A percentile compares a stretch with the other conserved stretches of the same genome.
Conservation (phyloP, 345 rosid species). For the Eucalyptus pauciflora region DNA sequence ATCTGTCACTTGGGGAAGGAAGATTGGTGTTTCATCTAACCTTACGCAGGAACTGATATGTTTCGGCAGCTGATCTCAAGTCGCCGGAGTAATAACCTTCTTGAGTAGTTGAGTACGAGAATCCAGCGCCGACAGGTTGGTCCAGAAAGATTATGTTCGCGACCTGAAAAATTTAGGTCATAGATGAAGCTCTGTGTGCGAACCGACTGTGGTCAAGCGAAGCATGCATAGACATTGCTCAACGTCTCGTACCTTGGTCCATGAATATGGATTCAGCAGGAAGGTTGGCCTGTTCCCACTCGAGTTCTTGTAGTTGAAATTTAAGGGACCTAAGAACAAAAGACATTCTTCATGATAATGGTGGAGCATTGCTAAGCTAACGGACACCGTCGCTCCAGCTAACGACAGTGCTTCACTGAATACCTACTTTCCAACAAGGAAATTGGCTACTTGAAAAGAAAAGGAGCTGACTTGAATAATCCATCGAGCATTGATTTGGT, state of each 20-base stretch:
- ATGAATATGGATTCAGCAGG: slow-evolving; percentile 6
- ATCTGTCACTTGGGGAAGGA: neutral
- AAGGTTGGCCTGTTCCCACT: slow-evolving; percentile 2
- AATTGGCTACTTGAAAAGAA: neutral
- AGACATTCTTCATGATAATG: neutral
- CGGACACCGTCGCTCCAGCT: neutral
- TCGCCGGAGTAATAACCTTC: neutral
- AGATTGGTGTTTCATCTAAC: neutral
- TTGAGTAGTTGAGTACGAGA: slow-evolving; percentile 17
- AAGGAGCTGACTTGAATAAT: neutral
- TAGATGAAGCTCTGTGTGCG: neutral
- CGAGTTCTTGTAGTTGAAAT: slow-evolving; percentile 3
- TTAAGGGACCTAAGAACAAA: slow-evolving; percentile 11
- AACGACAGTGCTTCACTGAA: neutral
- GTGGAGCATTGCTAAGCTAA: neutral
- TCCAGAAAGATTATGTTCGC: slow-evolving; percentile 22
- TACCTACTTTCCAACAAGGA: neutral
- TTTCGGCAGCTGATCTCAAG: neutral
- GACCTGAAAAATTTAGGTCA: neutral
- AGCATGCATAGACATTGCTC: neutral
- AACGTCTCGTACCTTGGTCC: slow-evolving; percentile 14
- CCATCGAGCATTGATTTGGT: neutral
- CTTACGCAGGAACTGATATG: slow-evolving; percentile 13
- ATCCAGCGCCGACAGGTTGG: slow-evolving; percentile 28
- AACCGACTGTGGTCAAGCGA: neutral